Evolutionary conservation across 768 basidiomycete species (phyloP), one percentile per base, ranked within the genome.

Genomic region (Tulasnella calospora): DNA sequence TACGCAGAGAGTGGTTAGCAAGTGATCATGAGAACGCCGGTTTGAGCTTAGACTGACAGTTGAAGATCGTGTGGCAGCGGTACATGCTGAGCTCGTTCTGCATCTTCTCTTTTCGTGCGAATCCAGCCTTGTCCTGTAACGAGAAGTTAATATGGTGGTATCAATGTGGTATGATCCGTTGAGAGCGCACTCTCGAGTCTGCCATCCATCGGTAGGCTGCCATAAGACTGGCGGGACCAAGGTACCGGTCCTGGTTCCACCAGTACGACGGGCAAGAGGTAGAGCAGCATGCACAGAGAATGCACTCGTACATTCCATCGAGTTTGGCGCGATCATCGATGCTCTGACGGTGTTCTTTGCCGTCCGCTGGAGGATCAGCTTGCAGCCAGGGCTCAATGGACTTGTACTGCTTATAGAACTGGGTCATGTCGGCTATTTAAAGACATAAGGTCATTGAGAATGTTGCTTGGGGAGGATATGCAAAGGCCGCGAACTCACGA

Each of bases 221-320:
- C 95, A 98, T 95, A 82, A 98, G 86, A 0, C 96, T 96, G 0
- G 97, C 97, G 8, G 97, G 97, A 46, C 97, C 96, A 55, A 99
- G 92, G 85, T 99, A 99, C 85, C 95, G 93, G 83, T 98, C 96
- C 85, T 96, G 95, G 86, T 98, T 99, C 97, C 97, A 99, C 97
- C 97, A 98, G 86, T 99, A 98, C 40, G 92, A 93, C 5, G 97
- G 97, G 89, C 97, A 99, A 67, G 93, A 94, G 0, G 97, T 99
- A 61, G 96, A 96, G 87, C 97, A 99, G 86, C 98, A 98, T 2
- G 97, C 95, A 82, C 95, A 96, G 78, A 96, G 90, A 80, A 97
- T 98, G 85, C 96, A 96, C 85, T 98, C 98, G 87, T 99, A 99
- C 87, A 99, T 90, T 72, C 96, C 96, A 81, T 94, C 97, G 23